Conservation (phyloP, 805 yeast genomes). For the Blastobotrys mokoenaii region DNA sequence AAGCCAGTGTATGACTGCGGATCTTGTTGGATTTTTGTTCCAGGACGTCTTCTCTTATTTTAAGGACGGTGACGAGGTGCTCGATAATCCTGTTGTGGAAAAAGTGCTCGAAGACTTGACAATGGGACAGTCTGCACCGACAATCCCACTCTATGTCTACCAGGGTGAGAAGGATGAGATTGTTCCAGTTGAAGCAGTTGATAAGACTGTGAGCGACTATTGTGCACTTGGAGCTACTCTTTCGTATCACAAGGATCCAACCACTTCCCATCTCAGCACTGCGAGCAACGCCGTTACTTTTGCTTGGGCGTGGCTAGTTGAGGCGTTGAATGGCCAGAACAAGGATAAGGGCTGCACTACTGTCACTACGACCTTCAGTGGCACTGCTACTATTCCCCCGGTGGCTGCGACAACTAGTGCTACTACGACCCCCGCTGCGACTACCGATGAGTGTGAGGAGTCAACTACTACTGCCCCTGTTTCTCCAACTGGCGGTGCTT, state of each 20-base stretch:
- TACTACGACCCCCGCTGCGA: conserved; percentile 4
- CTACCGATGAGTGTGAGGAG: no score
- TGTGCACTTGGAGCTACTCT: conserved; percentile 15
- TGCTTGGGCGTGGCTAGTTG: conserved; percentile 12
- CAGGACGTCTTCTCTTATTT: conserved; percentile 16
- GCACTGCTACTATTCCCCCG: neutral
- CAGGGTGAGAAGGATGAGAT: conserved; percentile 20
- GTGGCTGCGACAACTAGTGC: neutral
- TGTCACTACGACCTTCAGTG: conserved; percentile 7
- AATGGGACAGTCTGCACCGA: conserved; percentile 14
- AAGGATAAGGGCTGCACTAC: conserved; percentile 8
- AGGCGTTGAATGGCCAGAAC: conserved; percentile 6
- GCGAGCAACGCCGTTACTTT: conserved; percentile 8
- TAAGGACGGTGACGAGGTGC: conserved; percentile 14
- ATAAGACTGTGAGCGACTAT: conserved; percentile 11
- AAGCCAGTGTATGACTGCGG: conserved; percentile 14
- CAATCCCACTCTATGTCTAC: conserved; percentile 18
- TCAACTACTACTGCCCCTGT: no score
- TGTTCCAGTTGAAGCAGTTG: conserved; percentile 15
- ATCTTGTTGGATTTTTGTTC: conserved; percentile 10
- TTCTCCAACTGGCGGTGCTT: conserved; percentile 2
- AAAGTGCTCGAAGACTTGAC: conserved; percentile 13
- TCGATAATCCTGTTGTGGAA: conserved; percentile 8
- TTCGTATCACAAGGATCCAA: conserved; percentile 10
- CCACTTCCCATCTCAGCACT: conserved; percentile 10